Conservation (phyloP, 805 yeast species). For the Candida gorgasii region DNA sequence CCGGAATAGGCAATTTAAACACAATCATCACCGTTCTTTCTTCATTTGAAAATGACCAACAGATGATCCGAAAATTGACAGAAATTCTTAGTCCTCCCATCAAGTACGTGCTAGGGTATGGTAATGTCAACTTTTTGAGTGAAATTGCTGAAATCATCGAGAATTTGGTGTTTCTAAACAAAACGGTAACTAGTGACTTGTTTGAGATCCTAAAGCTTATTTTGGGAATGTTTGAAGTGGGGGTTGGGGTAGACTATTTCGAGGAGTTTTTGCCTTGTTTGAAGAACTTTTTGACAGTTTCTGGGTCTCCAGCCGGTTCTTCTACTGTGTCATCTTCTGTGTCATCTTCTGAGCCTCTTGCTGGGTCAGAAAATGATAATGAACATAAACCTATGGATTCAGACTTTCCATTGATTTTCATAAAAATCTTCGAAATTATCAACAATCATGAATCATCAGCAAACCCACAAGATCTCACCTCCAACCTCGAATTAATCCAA, state of each 20-base stretch:
- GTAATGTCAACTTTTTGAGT: constrained; percentile 69
- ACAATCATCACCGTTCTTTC: constrained; percentile 80
- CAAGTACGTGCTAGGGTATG: constrained; percentile 62
- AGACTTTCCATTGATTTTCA: constrained; percentile 46
- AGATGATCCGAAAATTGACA: constrained; percentile 63
- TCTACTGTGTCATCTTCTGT: background rate
- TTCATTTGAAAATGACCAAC: constrained; percentile 78
- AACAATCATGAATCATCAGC: constrained; percentile 48
- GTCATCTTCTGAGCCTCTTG: no score
- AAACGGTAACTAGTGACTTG: constrained; percentile 56
- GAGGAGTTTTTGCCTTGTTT: constrained; percentile 77
- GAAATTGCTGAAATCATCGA: constrained; percentile 74
- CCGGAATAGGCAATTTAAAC: constrained; percentile 77
- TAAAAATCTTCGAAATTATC: constrained; percentile 27
- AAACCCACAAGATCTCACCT: constrained; percentile 55
- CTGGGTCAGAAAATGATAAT: no score
- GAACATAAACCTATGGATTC: no score
- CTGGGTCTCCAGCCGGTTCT: background rate
- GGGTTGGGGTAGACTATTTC: constrained; percentile 59
- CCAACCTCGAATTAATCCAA: constrained; percentile 64
- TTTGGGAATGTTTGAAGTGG: constrained; percentile 25
- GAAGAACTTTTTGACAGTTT: constrained; percentile 64
- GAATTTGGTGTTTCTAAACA: constrained; percentile 42
- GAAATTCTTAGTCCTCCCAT: constrained; percentile 70
- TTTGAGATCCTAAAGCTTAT: constrained; percentile 70